Conservation (phyloP, 768 basidiomycete genomes). For the Termitomyces sp. region DNA sequence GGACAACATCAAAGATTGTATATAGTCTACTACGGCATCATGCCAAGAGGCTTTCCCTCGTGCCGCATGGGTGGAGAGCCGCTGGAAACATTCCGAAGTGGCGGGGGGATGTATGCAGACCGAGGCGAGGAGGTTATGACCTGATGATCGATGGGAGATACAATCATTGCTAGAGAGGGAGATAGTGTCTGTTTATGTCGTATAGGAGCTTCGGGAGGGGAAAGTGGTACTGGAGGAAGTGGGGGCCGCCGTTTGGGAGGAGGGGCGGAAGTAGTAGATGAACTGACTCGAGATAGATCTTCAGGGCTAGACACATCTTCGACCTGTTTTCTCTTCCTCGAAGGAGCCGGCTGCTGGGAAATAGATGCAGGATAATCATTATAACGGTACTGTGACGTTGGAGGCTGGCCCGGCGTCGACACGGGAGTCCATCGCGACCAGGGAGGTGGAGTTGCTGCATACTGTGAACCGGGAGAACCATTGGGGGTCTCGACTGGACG, state of each 20-base stretch:
- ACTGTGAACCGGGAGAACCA: slow-evolving; percentile 16
- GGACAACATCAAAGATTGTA: neutral
- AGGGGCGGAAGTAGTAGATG: slow-evolving; percentile 20
- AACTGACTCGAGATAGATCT: slow-evolving; percentile 15
- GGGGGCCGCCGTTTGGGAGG: slow-evolving; percentile 32
- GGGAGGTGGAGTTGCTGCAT: slow-evolving; percentile 29
- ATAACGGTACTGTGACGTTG: slow-evolving; percentile 35
- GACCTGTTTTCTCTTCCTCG: slow-evolving; percentile 40
- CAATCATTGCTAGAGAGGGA: slow-evolving; percentile 59
- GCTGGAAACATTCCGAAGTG: slow-evolving; percentile 18
- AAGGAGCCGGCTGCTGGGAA: slow-evolving; percentile 30
- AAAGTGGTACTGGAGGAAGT: slow-evolving; percentile 23
- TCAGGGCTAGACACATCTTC: slow-evolving; percentile 29
- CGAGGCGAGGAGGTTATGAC: slow-evolving; percentile 34
- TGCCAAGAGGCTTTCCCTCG: slow-evolving; percentile 17
- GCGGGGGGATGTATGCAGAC: slow-evolving; percentile 24
- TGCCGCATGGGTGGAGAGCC: slow-evolving; percentile 21
- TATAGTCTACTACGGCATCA: slow-evolving; percentile 11
- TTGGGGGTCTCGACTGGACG: slow-evolving; percentile 8
- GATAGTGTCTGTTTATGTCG: slow-evolving; percentile 45
- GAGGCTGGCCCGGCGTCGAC: slow-evolving; percentile 39
- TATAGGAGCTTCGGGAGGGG: slow-evolving; percentile 20
- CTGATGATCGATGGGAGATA: slow-evolving; percentile 46
- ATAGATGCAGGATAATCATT: slow-evolving; percentile 26
- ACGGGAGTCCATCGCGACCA: slow-evolving; percentile 47